A percentile compares a stretch with the other conserved stretches of the same genome.
phyloP scores from a whole-genome alignment of 202 grass and related monocot species.

The Elaeis oleifera region DNA sequence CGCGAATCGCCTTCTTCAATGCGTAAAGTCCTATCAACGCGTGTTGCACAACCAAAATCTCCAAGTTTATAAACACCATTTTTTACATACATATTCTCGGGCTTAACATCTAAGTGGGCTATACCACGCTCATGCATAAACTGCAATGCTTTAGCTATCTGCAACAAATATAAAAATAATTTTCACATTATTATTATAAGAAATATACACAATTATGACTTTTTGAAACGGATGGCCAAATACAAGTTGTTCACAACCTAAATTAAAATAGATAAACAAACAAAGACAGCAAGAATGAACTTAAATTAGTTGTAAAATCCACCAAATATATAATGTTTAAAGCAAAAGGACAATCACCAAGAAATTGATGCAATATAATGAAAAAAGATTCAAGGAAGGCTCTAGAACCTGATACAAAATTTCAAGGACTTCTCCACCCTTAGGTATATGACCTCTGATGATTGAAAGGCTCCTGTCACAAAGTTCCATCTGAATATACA shows the following conservation, averaged over 20 bases:
- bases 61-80: conserved; percentile 80
- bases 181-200: conserved; percentile 8
- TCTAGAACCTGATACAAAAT: conserved; percentile 72
- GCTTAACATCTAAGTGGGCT: conserved; percentile 92
- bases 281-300: too few relatives aligned
- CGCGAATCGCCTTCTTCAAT: conserved; percentile 94
- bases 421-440: conserved; percentile 51
- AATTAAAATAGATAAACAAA: too few relatives aligned
- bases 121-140: conserved; percentile 74
- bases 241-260: too few relatives aligned
- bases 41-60: conserved; percentile 87
- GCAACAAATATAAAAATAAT: conserved; percentile 28
- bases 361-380: neutral
- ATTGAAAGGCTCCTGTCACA: conserved; percentile 58
- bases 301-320: too few relatives aligned
- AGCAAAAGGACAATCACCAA: neutral
- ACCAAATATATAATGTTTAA: too few relatives aligned
- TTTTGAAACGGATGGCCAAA: too few relatives aligned
- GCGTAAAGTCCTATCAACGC: conserved; percentile 51
- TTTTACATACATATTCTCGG: conserved; percentile 85
- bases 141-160: conserved; percentile 78
- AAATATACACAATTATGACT: too few relatives aligned
- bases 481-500: conserved; percentile 96
- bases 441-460: conserved; percentile 29
- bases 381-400: neutral